Evolutionary conservation across 306 rosid genomes (phyloP), one percentile per base, ranked within the genome.

Genomic region (Abrus precatorius): DNA sequence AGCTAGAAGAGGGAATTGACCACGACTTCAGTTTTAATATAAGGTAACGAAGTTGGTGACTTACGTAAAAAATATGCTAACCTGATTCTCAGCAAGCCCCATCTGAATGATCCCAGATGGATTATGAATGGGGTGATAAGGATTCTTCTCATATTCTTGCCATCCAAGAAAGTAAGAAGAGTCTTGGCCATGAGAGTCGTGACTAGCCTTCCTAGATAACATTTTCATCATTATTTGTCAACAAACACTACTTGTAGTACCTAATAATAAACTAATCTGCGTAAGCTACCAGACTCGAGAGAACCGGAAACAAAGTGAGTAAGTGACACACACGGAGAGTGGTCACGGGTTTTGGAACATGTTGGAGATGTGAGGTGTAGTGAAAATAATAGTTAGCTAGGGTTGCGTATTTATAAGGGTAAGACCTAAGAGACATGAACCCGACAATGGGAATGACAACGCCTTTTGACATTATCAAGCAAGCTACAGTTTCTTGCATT

Each of bases 31-130:
- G 64, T 29, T 59, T 59, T 30, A 29, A 59, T 30, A 8, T 3
- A 36, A 62, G 47, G 36, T n/a, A 38, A 20, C 20, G 20, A 20
- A 20, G 20, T 20, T 20, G 20, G 20, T 20, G 20, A 20, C 20
- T 20, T 20, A 20, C 20, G 20, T 20, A 20, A 20, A 20, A 20
- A 20, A 20, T 20, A 0, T 20, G 20, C 20, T n/a, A 49, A 85
- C 94, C 92, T 91, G 93, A 85, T 94, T 94, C 80, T 94, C 98
- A 3, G 98, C 98, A 5, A 94, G 95, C 82, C 98, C 97, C 97
- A 92, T 92, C 84, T 94, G 97, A 74, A 94, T 94, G 74, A 94
- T 89, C 70, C 98, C 98, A 0, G 27, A 68, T 47, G 92, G 95
- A 66, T 94, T 94, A 1, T 71, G 83, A 84, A 85, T 69, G 50